Conservation (phyloP, 192 early-diverging fungal species). For the Jimgerdemannia flammicorona region DNA sequence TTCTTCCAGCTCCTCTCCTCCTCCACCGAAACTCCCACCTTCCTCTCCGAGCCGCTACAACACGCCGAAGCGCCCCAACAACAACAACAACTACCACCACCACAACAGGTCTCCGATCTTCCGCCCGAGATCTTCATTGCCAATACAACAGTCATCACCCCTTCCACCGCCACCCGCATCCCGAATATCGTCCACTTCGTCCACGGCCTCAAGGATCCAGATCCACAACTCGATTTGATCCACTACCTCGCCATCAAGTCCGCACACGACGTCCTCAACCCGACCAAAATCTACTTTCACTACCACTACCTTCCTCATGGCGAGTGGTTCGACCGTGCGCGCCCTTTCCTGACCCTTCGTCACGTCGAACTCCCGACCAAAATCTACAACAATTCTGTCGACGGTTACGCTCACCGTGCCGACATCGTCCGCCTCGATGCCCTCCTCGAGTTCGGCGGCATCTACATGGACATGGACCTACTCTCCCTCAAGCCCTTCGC, state of each 20-base stretch:
- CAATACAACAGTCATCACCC: neutral
- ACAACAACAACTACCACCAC: no score
- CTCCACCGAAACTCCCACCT: neutral
- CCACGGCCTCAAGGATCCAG: slow-evolving; percentile 30
- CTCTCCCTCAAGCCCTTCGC: slow-evolving; percentile 41
- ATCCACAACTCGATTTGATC: slow-evolving; percentile 33
- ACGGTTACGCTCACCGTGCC: slow-evolving; percentile 38
- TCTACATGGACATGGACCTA: slow-evolving; percentile 53
- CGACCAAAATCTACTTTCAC: slow-evolving; percentile 41
- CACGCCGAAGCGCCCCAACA: no score
- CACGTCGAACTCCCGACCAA: slow-evolving; percentile 28
- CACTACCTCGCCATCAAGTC: slow-evolving; percentile 48
- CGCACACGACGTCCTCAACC: slow-evolving; percentile 37
- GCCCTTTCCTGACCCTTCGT: slow-evolving; percentile 23
- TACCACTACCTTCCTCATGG: slow-evolving; percentile 38
- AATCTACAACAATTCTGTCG: slow-evolving; percentile 37
- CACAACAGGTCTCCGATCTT: neutral
- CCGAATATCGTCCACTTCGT: slow-evolving; percentile 49
- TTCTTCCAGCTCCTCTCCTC: neutral
- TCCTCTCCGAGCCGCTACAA: no score
- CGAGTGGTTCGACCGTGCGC: slow-evolving; percentile 31
- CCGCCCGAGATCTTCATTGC: neutral
- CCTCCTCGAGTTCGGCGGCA: slow-evolving; percentile 41
- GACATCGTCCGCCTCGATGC: slow-evolving; percentile 44
- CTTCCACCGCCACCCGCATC: slow-evolving; percentile 11